These are phyloP conservation scores for Pseudopyricularia javanii DNA, from an alignment of 2,329 filamentous ascomycete species.

Conservation along the genomic window DNA sequence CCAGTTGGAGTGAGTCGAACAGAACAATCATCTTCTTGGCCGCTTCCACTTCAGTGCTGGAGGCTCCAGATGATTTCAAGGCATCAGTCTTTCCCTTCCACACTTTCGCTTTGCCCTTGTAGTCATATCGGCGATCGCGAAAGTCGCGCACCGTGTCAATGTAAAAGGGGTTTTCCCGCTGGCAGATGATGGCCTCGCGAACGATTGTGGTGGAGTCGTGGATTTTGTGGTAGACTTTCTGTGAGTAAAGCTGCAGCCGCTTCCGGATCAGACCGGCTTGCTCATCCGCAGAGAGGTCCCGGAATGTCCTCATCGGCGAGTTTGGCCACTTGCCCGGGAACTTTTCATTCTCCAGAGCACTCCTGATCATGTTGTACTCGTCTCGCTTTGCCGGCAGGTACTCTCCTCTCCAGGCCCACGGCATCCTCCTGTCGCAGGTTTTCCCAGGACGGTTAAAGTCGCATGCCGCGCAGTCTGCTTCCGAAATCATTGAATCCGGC, in stretches of 20 bases:
- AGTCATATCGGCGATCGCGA: conserved; percentile 93
- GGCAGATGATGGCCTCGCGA: conserved; percentile 94
- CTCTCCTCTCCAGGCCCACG: conserved; percentile 97
- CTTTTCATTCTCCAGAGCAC: conserved; percentile 79
- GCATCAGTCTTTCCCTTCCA: conserved; percentile 96
- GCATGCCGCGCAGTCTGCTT: conserved; percentile 91
- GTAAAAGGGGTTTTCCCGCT: conserved; percentile 96
- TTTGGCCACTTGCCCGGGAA: conserved; percentile 74
- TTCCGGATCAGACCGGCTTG: conserved; percentile 74
- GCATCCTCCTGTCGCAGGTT: conserved; percentile 85
- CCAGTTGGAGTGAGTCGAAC: conserved; percentile 89
- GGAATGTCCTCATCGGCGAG: conserved; percentile 59
- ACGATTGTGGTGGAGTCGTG: conserved; percentile 88
- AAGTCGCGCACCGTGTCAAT: conserved; percentile 94
- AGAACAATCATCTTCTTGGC: conserved; percentile 98
- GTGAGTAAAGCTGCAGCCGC: conserved; percentile 80
- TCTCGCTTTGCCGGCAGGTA: conserved; percentile 92
- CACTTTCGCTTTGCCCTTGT: conserved; percentile 94
- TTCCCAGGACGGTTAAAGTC: conserved; percentile 98
- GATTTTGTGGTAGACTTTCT: conserved; percentile 99
- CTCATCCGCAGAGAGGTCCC: conserved; percentile 71
- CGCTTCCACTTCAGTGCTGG: conserved; percentile 67
- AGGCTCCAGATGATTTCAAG: conserved; percentile 71
- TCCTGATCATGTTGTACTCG: conserved; percentile 98
- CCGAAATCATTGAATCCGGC: conserved; percentile 96